phyloP scores from a whole-genome alignment of 2,329 filamentous ascomycete genomes.

The Nemania diffusa region DNA sequence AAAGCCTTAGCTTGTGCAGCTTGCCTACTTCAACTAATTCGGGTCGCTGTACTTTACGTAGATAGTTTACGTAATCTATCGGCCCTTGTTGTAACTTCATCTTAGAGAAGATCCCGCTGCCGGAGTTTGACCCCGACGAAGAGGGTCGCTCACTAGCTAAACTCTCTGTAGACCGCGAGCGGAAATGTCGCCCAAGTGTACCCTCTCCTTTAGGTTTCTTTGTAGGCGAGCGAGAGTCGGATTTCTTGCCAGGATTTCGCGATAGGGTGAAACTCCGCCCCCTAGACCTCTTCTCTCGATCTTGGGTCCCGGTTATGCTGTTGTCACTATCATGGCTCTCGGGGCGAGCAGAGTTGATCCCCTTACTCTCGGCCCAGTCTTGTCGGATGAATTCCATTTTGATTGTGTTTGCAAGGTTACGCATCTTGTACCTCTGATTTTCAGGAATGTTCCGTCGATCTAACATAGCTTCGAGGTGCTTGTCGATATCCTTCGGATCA shows the following conservation, averaged over 20 bases:
- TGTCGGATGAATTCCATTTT: slow-evolving; percentile 96
- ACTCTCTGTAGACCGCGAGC: slow-evolving; percentile 78
- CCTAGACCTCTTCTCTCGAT: slow-evolving; percentile 65
- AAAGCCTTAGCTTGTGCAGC: slow-evolving; percentile 87
- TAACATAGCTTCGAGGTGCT: slow-evolving; percentile 71
- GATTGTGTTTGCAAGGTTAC: slow-evolving; percentile 85
- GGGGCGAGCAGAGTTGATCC: slow-evolving; percentile 57
- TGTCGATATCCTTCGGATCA: slow-evolving; percentile 65
- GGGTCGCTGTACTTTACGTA: slow-evolving; percentile 83
- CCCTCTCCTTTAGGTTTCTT: slow-evolving; percentile 80
- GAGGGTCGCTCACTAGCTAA: slow-evolving; percentile 70
- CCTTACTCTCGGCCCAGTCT: slow-evolving; percentile 77
- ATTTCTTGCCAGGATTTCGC: slow-evolving; percentile 63
- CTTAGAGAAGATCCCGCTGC: slow-evolving; percentile 70
- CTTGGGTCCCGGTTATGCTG: slow-evolving; percentile 51
- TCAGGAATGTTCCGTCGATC: slow-evolving; percentile 93
- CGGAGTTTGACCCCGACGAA: slow-evolving; percentile 63
- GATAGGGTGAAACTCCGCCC: slow-evolving; percentile 84
- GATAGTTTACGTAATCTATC: slow-evolving; percentile 85
- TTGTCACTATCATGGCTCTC: slow-evolving; percentile 58
- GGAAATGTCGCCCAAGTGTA: slow-evolving; percentile 70
- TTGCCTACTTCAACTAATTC: slow-evolving; percentile 92
- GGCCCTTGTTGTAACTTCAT: slow-evolving; percentile 80
- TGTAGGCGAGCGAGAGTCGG: slow-evolving; percentile 71
- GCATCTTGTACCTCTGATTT: slow-evolving; percentile 94